Evolutionary conservation across 208 protist genomes (phyloP), one percentile per base, ranked within the genome.

Genomic region (Blastocrithidia nonstop): DNA sequence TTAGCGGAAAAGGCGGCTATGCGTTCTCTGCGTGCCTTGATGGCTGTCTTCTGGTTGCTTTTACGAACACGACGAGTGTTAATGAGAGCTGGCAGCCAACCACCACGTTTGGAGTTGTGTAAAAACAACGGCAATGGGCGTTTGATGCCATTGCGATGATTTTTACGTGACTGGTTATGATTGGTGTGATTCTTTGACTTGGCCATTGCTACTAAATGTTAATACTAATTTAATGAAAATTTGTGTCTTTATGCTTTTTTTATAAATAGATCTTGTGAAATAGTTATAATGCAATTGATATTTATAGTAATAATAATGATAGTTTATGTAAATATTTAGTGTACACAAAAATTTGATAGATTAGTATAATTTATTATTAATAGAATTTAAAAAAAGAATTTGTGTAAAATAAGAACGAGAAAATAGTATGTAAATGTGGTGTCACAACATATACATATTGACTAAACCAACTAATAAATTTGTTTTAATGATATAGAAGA

Each of bases 121-220:
- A 85, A 48, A 54, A 61, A 60, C 38, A 77, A 26, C 36, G 77
- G 77, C 57, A 85, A 46, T 50, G 84, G 61, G 51, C 60, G 61
- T 61, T 87, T 88, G 57, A 93, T 88, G 48, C 84, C 84, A 63
- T 93, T 93, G 61, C 77, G 68, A 75, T 93, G 84, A 61, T 88
- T 88, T 78, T 93, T 93, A 54, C 61, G 61, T 59, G 77, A 89
- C 69, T 93, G 80, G 71, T 93, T 93, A 75, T 93, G 84, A 72
- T 93, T 93, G 4, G 84, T 93, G 74, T 93, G 84, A 72, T 93
- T 93, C 79, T 93, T 93, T 31, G 84, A 93, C 77, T 93, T 93
- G 54, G 84, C 84, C 84, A 93, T 93, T 11, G 29, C 29, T n/a
- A n/a, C n/a, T n/a, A n/a, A n/a, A n/a, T n/a, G n/a, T n/a, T n/a